Conservation (phyloP, 1,284 basidiomycete genomes). For the Ustilago shanxiensis region DNA sequence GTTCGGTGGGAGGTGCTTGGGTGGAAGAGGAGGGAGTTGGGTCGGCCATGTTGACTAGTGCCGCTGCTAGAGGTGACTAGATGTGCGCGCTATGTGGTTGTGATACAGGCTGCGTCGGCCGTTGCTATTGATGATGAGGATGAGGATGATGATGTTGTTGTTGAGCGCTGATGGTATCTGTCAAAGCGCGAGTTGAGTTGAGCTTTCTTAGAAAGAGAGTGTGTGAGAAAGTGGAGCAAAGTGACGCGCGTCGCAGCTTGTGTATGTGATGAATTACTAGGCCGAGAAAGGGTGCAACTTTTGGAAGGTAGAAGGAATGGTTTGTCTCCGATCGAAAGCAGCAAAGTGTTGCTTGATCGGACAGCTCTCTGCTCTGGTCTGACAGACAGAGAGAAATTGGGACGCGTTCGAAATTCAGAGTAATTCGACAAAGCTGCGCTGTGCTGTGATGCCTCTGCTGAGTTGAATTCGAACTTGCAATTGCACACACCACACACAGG, state of each 20-base stretch:
- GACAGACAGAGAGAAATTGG: not conserved
- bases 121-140: no score
- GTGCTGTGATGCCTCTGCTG: no score
- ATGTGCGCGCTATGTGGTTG: no score
- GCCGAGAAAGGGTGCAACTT: conserved; percentile 25
- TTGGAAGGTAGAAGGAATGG: no score
- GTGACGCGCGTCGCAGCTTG: conserved; percentile 40
- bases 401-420: not conserved
- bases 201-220: not conserved
- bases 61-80: no score
- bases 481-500: no score
- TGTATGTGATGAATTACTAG: conserved; percentile 15
- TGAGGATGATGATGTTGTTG: no score
- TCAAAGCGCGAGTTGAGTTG: conserved; percentile 11
- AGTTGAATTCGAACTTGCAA: conserved; percentile 4
- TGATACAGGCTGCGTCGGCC: no score
- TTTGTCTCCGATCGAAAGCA: not conserved
- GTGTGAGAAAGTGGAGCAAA: conserved; percentile 33
- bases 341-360: conserved; percentile 1
- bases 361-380: no score
- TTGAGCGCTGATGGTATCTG: conserved; percentile 1
- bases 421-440: not conserved
- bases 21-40: conserved; percentile 45
- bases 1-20: conserved; percentile 39
- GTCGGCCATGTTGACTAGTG: conserved; percentile 52